These are phyloP conservation scores for Aphanocladium album DNA, from an alignment of 2,329 filamentous ascomycete genomes.

Conservation along the genomic window DNA sequence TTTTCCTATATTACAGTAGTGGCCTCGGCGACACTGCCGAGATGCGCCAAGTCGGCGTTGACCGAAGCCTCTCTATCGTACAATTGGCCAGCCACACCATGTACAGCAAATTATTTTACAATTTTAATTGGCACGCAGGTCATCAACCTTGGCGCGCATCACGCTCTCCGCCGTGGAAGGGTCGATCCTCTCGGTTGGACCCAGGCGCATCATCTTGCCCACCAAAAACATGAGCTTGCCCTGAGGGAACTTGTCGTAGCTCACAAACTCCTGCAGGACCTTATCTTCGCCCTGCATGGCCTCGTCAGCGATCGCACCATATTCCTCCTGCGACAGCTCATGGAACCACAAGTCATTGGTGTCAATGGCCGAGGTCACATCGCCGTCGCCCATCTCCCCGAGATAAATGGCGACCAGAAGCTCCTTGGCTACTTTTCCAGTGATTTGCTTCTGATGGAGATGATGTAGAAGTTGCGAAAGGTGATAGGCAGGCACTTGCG, in stretches of 20 bases:
- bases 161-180: slow-evolving; percentile 45
- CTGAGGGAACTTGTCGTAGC: slow-evolving; percentile 43
- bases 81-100: neutral
- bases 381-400: slow-evolving; percentile 36
- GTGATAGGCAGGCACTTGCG: slow-evolving; percentile 39
- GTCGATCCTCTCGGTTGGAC: slow-evolving; percentile 50
- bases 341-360: slow-evolving; percentile 49
- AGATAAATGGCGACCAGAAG: slow-evolving; percentile 50
- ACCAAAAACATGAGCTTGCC: slow-evolving; percentile 59
- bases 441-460: slow-evolving; percentile 46
- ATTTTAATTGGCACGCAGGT: neutral
- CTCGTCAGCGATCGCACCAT: slow-evolving; percentile 39
- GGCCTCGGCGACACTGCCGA: neutral
- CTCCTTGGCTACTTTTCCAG: slow-evolving; percentile 53
- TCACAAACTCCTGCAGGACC: slow-evolving; percentile 41
- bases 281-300: slow-evolving; percentile 43
- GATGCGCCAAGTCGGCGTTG: neutral
- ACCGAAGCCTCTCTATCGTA: neutral
- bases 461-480: slow-evolving; percentile 49
- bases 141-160: slow-evolving; percentile 27
- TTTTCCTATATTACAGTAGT: neutral
- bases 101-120: neutral
- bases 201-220: slow-evolving; percentile 53
- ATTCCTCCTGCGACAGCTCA: slow-evolving; percentile 44
- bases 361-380: slow-evolving; percentile 40